phyloP scores from a whole-genome alignment of 257 asterid genomes.

The Solanum peruvianum region DNA sequence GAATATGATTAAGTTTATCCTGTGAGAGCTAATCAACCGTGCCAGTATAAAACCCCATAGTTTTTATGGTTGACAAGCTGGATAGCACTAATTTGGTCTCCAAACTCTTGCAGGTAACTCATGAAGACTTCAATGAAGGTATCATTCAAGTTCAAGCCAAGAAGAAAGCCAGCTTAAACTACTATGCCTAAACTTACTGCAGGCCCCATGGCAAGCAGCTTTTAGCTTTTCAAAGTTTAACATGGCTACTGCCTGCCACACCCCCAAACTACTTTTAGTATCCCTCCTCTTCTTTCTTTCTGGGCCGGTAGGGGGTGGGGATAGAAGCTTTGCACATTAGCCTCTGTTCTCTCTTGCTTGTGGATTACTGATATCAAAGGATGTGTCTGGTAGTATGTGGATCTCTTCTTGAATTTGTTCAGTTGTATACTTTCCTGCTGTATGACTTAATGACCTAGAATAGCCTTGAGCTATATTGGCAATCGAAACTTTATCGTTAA shows the following conservation, averaged over 20 bases:
- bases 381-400: neutral
- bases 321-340: neutral
- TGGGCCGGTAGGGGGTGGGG: neutral
- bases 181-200: conserved; percentile 43
- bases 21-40: neutral
- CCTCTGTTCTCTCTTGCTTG: neutral
- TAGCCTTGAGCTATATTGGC: neutral
- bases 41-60: neutral
- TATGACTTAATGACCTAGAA: neutral
- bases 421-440: neutral
- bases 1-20: neutral
- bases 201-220: neutral
- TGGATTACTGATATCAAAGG: neutral
- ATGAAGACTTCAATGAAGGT: conserved; percentile 93
- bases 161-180: conserved; percentile 80
- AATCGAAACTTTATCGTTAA: neutral
- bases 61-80: neutral
- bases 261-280: neutral
- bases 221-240: neutral
- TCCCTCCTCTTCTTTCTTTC: neutral
- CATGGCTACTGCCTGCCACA: neutral
- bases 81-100: neutral
- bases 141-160: conserved; percentile 96
- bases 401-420: neutral
- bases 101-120: conserved; percentile 50